Evolutionary conservation across 2,329 filamentous ascomycete genomes (phyloP).

Genomic region (Arthrobotrys entomopaga): DNA sequence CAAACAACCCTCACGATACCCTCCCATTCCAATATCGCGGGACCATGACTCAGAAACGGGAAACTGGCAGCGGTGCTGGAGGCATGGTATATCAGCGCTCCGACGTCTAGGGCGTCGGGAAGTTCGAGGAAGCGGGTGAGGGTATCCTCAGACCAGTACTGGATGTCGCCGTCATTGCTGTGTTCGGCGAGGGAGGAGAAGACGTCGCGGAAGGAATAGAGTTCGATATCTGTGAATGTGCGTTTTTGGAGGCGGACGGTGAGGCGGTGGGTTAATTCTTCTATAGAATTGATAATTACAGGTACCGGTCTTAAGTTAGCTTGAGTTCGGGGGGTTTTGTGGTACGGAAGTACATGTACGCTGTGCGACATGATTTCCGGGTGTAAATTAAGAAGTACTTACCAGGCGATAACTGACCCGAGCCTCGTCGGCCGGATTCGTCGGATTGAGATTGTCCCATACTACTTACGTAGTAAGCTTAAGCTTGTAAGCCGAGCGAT

Average conservation of each 20-base stretch:
- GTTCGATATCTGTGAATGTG: slow-evolving; percentile 76
- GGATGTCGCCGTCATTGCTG: slow-evolving; percentile 68
- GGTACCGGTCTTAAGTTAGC: neutral
- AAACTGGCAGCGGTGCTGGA: slow-evolving; percentile 77
- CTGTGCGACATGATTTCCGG: too few species aligned
- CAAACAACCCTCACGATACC: slow-evolving; percentile 77
- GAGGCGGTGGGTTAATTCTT: slow-evolving; percentile 57
- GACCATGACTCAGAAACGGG: slow-evolving; percentile 74
- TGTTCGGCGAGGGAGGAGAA: slow-evolving; percentile 75
- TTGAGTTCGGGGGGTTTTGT: slow-evolving; percentile 2
- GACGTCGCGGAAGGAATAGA: slow-evolving; percentile 78
- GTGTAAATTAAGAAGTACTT: too few species aligned
- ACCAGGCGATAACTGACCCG: slow-evolving; percentile 35
- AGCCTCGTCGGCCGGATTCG: slow-evolving; percentile 29
- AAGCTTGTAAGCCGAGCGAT: too few species aligned
- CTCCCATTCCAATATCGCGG: slow-evolving; percentile 75
- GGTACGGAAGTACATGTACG: neutral
- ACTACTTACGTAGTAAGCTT: too few species aligned
- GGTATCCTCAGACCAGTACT: slow-evolving; percentile 76
- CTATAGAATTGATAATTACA: slow-evolving; percentile 36
- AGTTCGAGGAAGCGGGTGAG: slow-evolving; percentile 77
- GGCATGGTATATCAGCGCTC: slow-evolving; percentile 77
- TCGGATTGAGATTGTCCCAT: slow-evolving; percentile 53
- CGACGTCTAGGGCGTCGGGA: slow-evolving; percentile 74
- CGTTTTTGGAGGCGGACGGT: slow-evolving; percentile 70